A percentile compares a stretch with the other conserved stretches of the same genome.
phyloP scores from a whole-genome alignment of 352 stramenopile genomes.

The Discostella stelligera region DNA sequence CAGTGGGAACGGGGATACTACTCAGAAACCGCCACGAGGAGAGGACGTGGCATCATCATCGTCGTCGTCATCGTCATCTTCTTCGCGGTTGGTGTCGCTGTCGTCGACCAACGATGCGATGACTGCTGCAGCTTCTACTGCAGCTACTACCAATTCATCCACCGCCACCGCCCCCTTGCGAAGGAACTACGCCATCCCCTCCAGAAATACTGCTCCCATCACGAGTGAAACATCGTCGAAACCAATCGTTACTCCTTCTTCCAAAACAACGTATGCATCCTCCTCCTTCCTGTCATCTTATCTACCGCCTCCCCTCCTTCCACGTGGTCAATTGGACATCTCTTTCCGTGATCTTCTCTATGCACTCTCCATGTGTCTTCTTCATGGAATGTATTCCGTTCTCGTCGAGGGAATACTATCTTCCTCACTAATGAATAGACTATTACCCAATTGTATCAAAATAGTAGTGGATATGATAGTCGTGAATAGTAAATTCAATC shows the following conservation, averaged over 20 bases:
- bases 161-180: background rate
- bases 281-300: background rate
- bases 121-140: background rate
- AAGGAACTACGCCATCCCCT: background rate
- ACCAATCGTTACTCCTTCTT: background rate
- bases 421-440: constrained; percentile 8
- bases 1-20: background rate
- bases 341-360: constrained; percentile 59
- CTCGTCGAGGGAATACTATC: constrained; percentile 20
- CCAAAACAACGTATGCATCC: background rate
- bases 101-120: background rate
- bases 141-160: background rate
- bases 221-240: too few species aligned
- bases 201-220: too few species aligned
- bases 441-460: constrained; percentile 25
- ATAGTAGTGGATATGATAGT: constrained; percentile 22
- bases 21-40: background rate
- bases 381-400: constrained; percentile 21
- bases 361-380: constrained; percentile 48
- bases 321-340: constrained; percentile 72
- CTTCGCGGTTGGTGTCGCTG: background rate
- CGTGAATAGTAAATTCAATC: constrained; percentile 23
- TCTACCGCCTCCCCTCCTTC: constrained; percentile 45
- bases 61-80: background rate
- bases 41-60: background rate